Evolutionary conservation across 768 basidiomycete species (phyloP), one percentile per base, ranked within the genome.

Genomic region (Lactifluus piperatus): DNA sequence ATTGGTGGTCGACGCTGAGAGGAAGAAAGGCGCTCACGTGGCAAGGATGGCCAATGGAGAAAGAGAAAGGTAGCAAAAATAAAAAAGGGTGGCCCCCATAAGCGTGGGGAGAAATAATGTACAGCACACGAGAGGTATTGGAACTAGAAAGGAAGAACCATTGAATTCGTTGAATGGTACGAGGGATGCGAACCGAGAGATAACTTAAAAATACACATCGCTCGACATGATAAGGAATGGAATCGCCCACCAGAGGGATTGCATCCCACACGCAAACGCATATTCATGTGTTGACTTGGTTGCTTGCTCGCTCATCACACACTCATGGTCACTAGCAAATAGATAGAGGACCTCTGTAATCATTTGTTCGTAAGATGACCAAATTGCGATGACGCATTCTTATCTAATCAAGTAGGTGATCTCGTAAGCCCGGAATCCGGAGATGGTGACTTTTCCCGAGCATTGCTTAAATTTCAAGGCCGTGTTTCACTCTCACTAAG

Each of bases 391-490:
- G 47, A 49, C 27, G 18, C 47, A 56, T 41, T 29, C n/a, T 20
- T 43, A 22, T 11, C 43, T 44, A 22, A 44, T 44, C 24, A 24
- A 10, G 3, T 22, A 10, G 24, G 9, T 5, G 10, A 10, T 39
- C 36, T n/a, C 36, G 16, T 56, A 56, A 56, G 26, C 47, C 10
- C 41, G 54, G 27, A 29, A 26, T 26, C 30, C n/a, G 6, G 18
- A 4, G 4, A 1, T 30, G 30, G 10, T 34, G 13, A 34, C 34
- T 22, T 36, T 6, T 0, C 3, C 18, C 14, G 34, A 13, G 54
- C 45, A 36, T 26, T 48, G 46, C 47, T 57, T 41, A 62, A 54
- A 62, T 54, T 54, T 52, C 46, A 44, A 13, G 43, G 2, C 24
- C 11, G 11, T 34, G 34, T 9, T 37, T 43, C 34, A 32, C 29